A percentile compares a stretch with the other conserved stretches of the same genome.
Evolutionary conservation across 495 filamentous ascomycete genomes (phyloP).

Genomic region (Parathielavia hyrcaniae): DNA sequence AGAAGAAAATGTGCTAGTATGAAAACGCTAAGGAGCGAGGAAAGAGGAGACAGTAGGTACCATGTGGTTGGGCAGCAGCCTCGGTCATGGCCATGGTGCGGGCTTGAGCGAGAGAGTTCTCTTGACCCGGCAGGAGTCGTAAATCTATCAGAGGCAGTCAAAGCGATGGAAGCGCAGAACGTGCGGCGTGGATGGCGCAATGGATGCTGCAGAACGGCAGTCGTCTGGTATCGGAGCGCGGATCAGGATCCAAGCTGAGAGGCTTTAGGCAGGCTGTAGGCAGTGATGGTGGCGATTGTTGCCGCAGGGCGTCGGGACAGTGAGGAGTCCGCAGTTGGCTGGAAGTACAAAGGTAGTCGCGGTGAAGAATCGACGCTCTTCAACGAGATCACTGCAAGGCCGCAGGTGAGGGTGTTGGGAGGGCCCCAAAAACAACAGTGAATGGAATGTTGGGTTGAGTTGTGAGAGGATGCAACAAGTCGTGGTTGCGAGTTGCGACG

Average conservation of each 20-base stretch:
- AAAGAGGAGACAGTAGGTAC: slow-evolving; percentile 39
- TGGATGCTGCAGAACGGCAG: no score
- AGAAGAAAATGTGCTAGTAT: background rate
- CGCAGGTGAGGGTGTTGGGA: background rate
- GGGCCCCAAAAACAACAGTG: background rate
- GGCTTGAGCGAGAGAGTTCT: background rate
- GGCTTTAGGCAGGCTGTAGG: no score
- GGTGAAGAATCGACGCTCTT: no score
- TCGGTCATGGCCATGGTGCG: slow-evolving; percentile 61
- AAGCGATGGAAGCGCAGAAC: background rate
- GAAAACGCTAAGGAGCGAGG: background rate
- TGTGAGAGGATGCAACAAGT: background rate
- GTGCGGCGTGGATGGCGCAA: no score
- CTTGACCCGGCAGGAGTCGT: slow-evolving; percentile 1
- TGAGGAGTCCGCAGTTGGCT: no score
- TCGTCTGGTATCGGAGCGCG: background rate
- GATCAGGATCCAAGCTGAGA: background rate
- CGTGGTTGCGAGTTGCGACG: background rate
- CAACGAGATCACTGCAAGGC: no score
- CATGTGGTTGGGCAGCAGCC: slow-evolving; percentile 56
- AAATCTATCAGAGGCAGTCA: no score
- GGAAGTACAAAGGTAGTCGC: no score
- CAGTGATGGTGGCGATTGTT: no score
- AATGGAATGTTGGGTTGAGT: slow-evolving; percentile 1
- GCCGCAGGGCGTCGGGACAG: no score